Conservation (phyloP, 1,139 yeast genomes). For the Hanseniaspora gamundiae region DNA sequence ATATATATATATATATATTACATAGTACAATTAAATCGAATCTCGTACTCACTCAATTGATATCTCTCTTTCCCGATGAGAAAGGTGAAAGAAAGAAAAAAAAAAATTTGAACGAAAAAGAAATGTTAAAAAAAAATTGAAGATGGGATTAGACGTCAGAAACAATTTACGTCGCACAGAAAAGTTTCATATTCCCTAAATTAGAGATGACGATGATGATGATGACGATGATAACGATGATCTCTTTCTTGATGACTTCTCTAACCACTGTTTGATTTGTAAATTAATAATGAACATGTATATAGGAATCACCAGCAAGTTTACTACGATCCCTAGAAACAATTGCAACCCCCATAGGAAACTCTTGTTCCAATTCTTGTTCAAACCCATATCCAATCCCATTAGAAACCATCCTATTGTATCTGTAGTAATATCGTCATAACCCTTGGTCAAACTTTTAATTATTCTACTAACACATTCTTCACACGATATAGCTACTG, state of each 20-base stretch:
- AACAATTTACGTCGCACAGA: too few species aligned
- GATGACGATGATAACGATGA: too few species aligned
- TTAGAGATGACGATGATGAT: too few species aligned
- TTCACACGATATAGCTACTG: constrained; percentile 55
- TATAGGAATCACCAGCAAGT: constrained; percentile 47
- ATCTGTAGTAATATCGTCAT: constrained; percentile 72
- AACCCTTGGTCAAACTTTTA: constrained; percentile 47
- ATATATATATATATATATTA: too few species aligned
- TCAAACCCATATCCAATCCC: constrained; percentile 50
- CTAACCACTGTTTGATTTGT: constrained; percentile 42
- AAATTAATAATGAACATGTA: constrained; percentile 40
- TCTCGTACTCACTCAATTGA: too few species aligned
- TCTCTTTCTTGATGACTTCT: constrained; percentile 12
- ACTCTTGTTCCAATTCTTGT: constrained; percentile 42
- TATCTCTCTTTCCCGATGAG: too few species aligned
- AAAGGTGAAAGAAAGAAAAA: not conserved
- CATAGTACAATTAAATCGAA: too few species aligned
- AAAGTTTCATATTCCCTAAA: too few species aligned
- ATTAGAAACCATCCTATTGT: constrained; percentile 74
- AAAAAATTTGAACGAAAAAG: not conserved
- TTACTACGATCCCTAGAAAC: constrained; percentile 21
- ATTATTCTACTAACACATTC: constrained; percentile 55
- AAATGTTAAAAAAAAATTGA: too few species aligned
- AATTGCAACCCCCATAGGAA: constrained; percentile 43
- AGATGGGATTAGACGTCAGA: not conserved